These are phyloP conservation scores for Leccinum boreale DNA, from an alignment of 768 basidiomycete species.

Conservation along the genomic window DNA sequence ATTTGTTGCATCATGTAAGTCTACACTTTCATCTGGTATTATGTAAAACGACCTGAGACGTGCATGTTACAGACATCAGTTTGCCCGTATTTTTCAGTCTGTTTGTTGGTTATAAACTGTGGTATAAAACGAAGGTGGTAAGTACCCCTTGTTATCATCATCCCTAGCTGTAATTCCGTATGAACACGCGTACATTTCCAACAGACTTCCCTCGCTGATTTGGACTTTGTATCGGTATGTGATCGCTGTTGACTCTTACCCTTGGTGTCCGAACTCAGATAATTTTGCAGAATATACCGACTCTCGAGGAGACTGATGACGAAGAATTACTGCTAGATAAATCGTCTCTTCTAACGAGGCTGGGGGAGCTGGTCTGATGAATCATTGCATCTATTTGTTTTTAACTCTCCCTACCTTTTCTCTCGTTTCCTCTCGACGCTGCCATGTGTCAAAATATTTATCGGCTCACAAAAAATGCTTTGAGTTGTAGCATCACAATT, in stretches of 20 bases:
- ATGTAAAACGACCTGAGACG: neutral
- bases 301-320: conserved; percentile 63
- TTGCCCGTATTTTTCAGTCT: conserved; percentile 41
- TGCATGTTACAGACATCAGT: conserved; percentile 34
- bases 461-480: neutral
- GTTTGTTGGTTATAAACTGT: conserved; percentile 43
- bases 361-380: conserved; percentile 10
- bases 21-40: neutral
- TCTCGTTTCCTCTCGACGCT: neutral
- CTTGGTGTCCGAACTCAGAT: neutral
- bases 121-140: conserved; percentile 21
- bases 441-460: neutral
- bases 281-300: conserved; percentile 55
- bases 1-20: conserved; percentile 45
- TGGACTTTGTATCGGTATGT: conserved; percentile 69
- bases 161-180: neutral
- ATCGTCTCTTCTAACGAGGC: neutral
- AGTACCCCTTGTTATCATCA: neutral
- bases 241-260: neutral
- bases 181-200: neutral
- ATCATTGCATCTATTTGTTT: neutral
- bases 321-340: conserved; percentile 14
- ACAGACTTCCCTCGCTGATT: conserved; percentile 38
- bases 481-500: neutral
- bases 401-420: neutral